Base-by-base conservation (phyloP, 1,139 yeast genomes). In the Magnusiomyces magnusii region DNA sequence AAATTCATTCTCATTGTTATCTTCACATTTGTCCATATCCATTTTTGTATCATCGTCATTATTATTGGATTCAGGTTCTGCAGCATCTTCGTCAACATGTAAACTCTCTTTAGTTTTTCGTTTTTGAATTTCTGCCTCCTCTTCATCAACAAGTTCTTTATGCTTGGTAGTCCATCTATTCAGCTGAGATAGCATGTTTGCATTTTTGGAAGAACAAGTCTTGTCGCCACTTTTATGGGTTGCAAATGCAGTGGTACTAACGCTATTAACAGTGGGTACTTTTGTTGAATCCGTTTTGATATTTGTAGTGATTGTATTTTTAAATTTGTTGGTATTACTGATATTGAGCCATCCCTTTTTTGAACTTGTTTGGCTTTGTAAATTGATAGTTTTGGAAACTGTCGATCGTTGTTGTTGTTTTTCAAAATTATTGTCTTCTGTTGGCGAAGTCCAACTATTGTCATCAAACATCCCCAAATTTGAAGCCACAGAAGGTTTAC, bases 161-260 rank as follows among this genome's bases (percentile, higher is more conserved):
- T 24, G 49, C 34, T 47, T 51, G 10, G 52, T 34, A n/a, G 53
- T 50, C 59, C 59, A 57, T 25, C 47, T 50, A 23, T 50, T 54
- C 23, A 57, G 7, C 39, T 57, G 54, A 19, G 51, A 41, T 13
- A 36, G 34, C 31, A 57, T 42, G 2, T 49, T 41, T 21, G 59
- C 23, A 27, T 36, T 47, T 25, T 31, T 36, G 13, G 44, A 19
- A 9, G 36, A 31, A 13, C 19, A 19, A 28, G 53, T 21, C 53
- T 24, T 51, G 52, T 3, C 21, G 23, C 39, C 31, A 31, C n/a
- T n/a, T n/a, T n/a, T n/a, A n/a, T n/a, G n/a, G n/a, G n/a, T n/a
- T n/a, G n/a, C n/a, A n/a, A n/a, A n/a, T n/a, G n/a, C n/a, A n/a
- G n/a, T n/a, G n/a, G n/a, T n/a, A n/a, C n/a, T n/a, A n/a, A n/a